Evolutionary conservation across 2,329 filamentous ascomycete species (phyloP), one percentile per base, ranked within the genome.

Genomic region (Fusarium devonianum): DNA sequence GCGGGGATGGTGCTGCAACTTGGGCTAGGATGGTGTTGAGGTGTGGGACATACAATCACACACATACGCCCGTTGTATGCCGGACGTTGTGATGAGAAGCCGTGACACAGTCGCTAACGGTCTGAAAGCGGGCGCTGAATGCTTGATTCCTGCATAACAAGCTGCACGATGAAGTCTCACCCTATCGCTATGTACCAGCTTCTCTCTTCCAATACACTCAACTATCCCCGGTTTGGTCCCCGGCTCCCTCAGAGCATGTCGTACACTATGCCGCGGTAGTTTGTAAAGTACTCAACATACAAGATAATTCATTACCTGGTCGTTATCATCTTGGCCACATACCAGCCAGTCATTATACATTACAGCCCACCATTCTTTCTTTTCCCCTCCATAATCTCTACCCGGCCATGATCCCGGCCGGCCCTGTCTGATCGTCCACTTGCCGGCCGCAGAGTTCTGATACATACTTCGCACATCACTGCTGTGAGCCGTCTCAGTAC

Each of bases 321-420:
- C 16, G 28, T 16, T 16, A 23, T 16, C 32, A 36, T 22, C 39
- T 28, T 47, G 44, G 36, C 44, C 23, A 21, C 22, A 13, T 26
- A 14, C 30, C 34, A 35, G 30, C 10, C 30, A 35, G 29, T 11
- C 22, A 42, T 32, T 30, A 22, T 22, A 17, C 21, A 33, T 25
- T 16, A 18, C 18, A 18, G 12, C 28, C 5, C 32, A 6, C 3
- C 13, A 8, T 7, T 34, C 9, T 18, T 18, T 33, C 4, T 19
- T 16, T 46, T 32, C 18, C 19, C 36, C 10, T 29, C 9, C 11
- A 25, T n/a, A 32, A 32, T 30, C 9, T 32, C 29, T 19, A 40
- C 22, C 43, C 34, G 43, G 43, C n/a, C 34, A 18, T 26, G 26
- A 9, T 47, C 11, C 43, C 36, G 36, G 36, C 43, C 36, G 36